A percentile compares a stretch with the other conserved stretches of the same genome.
Conservation (phyloP, 306 rosid genomes). For the Trifolium dubium region DNA sequence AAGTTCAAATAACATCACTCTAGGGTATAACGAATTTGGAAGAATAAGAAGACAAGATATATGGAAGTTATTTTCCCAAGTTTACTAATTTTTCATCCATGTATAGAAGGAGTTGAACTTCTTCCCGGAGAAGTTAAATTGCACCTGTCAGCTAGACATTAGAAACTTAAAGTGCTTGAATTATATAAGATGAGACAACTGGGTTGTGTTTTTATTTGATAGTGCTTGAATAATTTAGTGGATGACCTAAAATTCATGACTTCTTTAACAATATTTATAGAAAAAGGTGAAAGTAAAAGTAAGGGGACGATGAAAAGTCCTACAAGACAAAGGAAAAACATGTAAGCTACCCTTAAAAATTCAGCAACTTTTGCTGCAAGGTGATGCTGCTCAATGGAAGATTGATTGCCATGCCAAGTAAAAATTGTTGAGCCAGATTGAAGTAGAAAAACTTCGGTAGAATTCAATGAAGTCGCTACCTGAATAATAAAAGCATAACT, state of each 20-base stretch:
- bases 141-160: too few relatives aligned
- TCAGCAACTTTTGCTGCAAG: conserved; percentile 89
- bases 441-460: conserved; percentile 82
- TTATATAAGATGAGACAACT: conserved; percentile 5
- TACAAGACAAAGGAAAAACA: conserved; percentile 17
- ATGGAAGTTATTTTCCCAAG: too few relatives aligned
- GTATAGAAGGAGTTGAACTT: too few relatives aligned
- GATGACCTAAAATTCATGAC: conserved; percentile 16
- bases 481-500: conserved; percentile 49
- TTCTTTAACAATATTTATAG: background rate
- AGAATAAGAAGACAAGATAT: too few relatives aligned
- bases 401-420: conserved; percentile 94
- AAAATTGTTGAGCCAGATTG: conserved; percentile 94
- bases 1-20: too few relatives aligned
- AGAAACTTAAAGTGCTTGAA: too few relatives aligned
- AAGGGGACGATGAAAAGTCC: background rate
- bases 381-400: conserved; percentile 91
- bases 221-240: conserved; percentile 19
- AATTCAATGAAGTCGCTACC: conserved; percentile 85
- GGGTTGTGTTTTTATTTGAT: conserved; percentile 13
- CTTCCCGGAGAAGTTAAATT: too few relatives aligned
- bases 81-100: too few relatives aligned
- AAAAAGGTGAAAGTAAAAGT: background rate
- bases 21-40: too few relatives aligned
- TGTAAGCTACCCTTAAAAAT: conserved; percentile 71